phyloP scores from a whole-genome alignment of 495 filamentous ascomycete genomes.

The Hypoxylon fragiforme region DNA sequence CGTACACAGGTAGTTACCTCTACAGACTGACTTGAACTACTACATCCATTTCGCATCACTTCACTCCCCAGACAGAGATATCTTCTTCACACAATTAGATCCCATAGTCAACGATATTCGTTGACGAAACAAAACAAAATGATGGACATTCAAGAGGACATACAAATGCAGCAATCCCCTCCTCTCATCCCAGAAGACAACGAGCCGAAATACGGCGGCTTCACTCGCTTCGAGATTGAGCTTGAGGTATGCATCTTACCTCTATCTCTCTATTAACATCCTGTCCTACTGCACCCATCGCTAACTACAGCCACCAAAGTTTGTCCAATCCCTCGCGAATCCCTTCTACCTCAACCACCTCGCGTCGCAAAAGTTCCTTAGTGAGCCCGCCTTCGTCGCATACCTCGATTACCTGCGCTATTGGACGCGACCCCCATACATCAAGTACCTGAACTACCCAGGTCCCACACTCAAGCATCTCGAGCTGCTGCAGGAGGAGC shows the following conservation, averaged over 20 bases:
- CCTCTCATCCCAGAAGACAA: constrained; percentile 29
- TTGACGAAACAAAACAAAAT: no score
- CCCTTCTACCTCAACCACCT: constrained; percentile 84
- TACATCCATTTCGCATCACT: no score
- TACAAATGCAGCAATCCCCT: constrained; percentile 34
- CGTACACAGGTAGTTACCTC: no score
- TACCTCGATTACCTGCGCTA: constrained; percentile 87
- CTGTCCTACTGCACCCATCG: constrained; percentile 26
- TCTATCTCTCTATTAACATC: neutral
- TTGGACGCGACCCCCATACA: constrained; percentile 79
- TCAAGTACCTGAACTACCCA: constrained; percentile 79
- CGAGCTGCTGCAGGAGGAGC: constrained; percentile 79
- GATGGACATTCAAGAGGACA: no score
- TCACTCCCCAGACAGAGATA: no score
- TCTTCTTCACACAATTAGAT: no score
- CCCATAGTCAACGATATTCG: no score
- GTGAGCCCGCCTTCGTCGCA: constrained; percentile 69
- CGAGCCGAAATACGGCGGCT: constrained; percentile 63
- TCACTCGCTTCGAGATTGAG: constrained; percentile 73
- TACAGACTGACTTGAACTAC: no score
- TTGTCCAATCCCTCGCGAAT: constrained; percentile 84
- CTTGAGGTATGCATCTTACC: constrained; percentile 57
- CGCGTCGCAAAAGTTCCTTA: constrained; percentile 64
- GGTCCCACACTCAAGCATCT: constrained; percentile 81
- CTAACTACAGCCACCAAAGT: constrained; percentile 48